Percentiles rank a stretch among this genome's conserved stretches.
These are phyloP conservation scores for Triticum aestivum DNA, from an alignment of 176 grass and related monocot species.

Conservation along the genomic window IWGSC_CS_RefSeq_v2.1 NC_057802.1:367530522-367531021, in stretches of 20 bases:
- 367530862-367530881: not conserved
- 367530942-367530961: not conserved
- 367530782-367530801: not conserved
- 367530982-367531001: conserved; percentile 6
- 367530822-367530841: not conserved
- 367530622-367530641: too few species aligned
- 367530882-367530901: conserved; percentile 30
- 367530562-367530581: too few species aligned
- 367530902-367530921: conserved; percentile 38
- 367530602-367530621: too few species aligned
- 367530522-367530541: too few species aligned
- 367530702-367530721: not conserved
- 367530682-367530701: not conserved
- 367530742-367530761: not conserved
- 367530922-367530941: conserved; percentile 35
- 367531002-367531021: conserved; percentile 29
- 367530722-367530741: too few species aligned
- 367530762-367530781: not conserved
- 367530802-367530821: not conserved
- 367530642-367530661: not conserved
- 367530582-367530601: too few species aligned
- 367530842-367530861: not conserved
- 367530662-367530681: not conserved
- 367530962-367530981: not conserved
- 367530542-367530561: too few species aligned